phyloP scores from a whole-genome alignment of 352 stramenopile species.

The Globisporangium emineosum region DNA sequence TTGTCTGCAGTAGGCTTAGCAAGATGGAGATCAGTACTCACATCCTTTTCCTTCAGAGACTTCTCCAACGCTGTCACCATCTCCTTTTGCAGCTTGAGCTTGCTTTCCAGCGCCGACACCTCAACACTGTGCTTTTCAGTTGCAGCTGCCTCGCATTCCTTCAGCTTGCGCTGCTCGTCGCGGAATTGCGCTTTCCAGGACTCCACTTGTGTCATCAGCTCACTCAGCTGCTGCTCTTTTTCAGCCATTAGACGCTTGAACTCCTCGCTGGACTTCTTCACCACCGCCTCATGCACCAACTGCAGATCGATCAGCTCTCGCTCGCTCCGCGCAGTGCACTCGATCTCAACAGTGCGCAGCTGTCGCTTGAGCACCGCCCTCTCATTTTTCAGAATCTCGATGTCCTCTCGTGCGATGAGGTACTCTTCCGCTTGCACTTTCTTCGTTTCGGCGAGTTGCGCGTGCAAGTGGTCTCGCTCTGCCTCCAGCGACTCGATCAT shows the following conservation, averaged over 20 bases:
- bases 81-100: constrained; percentile 11
- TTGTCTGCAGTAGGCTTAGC: background rate
- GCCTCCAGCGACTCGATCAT: constrained; percentile 15
- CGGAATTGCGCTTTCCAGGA: constrained; percentile 33
- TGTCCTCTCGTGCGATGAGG: constrained; percentile 25
- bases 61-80: constrained; percentile 3
- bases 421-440: constrained; percentile 22
- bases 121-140: constrained; percentile 15
- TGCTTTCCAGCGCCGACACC: constrained; percentile 11
- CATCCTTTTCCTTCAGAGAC: background rate
- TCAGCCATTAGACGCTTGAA: constrained; percentile 40
- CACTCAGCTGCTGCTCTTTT: constrained; percentile 40
- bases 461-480: constrained; percentile 21
- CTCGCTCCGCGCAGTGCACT: constrained; percentile 29
- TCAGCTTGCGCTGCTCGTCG: constrained; percentile 18
- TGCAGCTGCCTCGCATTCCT: constrained; percentile 16
- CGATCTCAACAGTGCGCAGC: constrained; percentile 31
- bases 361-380: constrained; percentile 32
- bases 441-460: constrained; percentile 23
- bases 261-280: constrained; percentile 37
- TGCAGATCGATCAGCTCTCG: constrained; percentile 38
- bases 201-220: constrained; percentile 30
- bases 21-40: background rate
- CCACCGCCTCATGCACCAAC: constrained; percentile 28
- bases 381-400: constrained; percentile 34